A percentile compares a stretch with the other conserved stretches of the same genome.
Conservation (phyloP, 2,329 filamentous ascomycete species). For the Coniella lustricola region DNA sequence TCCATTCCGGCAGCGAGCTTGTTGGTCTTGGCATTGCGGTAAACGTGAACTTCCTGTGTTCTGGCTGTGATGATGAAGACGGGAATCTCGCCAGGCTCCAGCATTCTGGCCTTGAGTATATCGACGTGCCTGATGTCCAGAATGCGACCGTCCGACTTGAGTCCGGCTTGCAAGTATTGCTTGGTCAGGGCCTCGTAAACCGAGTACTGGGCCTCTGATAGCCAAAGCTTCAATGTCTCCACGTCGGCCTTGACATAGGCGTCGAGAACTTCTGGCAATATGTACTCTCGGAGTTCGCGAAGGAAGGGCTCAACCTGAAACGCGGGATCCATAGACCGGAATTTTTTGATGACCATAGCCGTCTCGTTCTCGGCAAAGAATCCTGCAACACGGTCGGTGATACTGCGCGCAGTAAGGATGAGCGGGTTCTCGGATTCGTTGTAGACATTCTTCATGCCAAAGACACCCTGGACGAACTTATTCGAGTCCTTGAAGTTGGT, state of each 20-base stretch:
- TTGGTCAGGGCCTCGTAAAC: constrained; percentile 96
- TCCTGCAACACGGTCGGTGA: constrained; percentile 84
- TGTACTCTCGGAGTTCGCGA: constrained; percentile 93
- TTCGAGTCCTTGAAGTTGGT: constrained; percentile 86
- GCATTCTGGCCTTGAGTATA: constrained; percentile 69
- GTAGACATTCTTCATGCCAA: constrained; percentile 79
- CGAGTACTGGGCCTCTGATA: constrained; percentile 91
- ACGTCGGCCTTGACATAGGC: constrained; percentile 96
- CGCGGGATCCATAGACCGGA: constrained; percentile 87
- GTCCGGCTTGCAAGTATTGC: constrained; percentile 87
- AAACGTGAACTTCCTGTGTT: constrained; percentile 96
- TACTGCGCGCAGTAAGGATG: constrained; percentile 85
- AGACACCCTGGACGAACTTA: constrained; percentile 80
- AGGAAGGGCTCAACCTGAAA: constrained; percentile 96
- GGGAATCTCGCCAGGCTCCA: constrained; percentile 81
- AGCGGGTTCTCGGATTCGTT: constrained; percentile 97
- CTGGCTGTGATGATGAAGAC: constrained; percentile 96
- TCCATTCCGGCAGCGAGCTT: constrained; percentile 95
- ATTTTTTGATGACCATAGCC: constrained; percentile 95
- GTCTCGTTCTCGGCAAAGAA: constrained; percentile 99
- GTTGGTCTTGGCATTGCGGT: constrained; percentile 82
- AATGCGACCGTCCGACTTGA: constrained; percentile 92
- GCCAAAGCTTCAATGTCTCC: constrained; percentile 86
- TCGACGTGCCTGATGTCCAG: constrained; percentile 94
- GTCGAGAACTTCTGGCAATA: constrained; percentile 92